Base-by-base conservation (phyloP, 148 eudicot species). In the Fagopyrum homotropicum region DNA sequence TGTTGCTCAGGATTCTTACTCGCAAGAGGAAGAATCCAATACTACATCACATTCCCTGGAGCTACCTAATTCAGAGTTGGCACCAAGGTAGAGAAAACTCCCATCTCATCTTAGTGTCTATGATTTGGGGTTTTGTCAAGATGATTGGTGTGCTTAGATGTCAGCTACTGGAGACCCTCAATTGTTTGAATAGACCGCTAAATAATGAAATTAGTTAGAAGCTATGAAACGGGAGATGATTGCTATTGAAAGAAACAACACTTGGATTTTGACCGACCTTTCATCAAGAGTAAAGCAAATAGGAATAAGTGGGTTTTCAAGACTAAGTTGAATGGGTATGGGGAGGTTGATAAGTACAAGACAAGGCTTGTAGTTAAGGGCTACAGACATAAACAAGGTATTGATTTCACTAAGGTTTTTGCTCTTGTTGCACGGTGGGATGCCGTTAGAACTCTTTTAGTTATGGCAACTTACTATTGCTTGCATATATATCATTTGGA, bases 171-270 rank as follows among this genome's bases (percentile, higher is more conserved):
- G n/a, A 35, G 77, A 57, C n/a, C 69, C 68, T 6, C 3, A 35
- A 7, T 55, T 30, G 4, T 56, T 55, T 75, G 12, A 56, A 44
- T 50, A 75, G 29, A 51, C 69, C 12, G 48, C 52, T 9, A 6
- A 75, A 75, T 0, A 75, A 4, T 4, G 1, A 59, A 43, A 59
- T 10, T 75, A 52, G 77, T 3, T 7, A 8, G 5, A 50, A 16
- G 79, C 74, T 1, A 77, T 77, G 74, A 45, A 35, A 11, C 64
- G 70, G 12, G 75, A 77, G 55, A 50, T 77, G 35, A 3, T 1
- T 4, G 79, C 64, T 45, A 69, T 44, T 9, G 54, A 72, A 52
- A 72, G 9, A 5, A 72, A 72, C 15, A 12, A 5, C 7, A 47
- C 19, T 10, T 72, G 74, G 74, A 6, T 44, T 50, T 6, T 72